Evolutionary conservation across 495 filamentous ascomycete species (phyloP).

Genomic region (Penicillium alfredii): DNA sequence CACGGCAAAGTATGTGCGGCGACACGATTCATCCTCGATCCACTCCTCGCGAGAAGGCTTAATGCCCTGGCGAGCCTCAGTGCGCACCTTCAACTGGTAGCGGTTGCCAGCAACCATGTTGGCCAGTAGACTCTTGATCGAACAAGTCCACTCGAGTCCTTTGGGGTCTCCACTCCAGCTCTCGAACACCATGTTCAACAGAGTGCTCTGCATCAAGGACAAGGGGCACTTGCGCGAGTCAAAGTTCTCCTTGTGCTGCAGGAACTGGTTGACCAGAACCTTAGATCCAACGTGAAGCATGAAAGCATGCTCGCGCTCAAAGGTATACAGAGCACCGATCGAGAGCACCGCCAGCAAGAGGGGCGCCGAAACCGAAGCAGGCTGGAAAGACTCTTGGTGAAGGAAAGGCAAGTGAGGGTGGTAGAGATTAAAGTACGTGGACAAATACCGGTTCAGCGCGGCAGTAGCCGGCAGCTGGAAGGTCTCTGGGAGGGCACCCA

Average conservation of each 20-base stretch:
- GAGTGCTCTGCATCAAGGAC: slow-evolving; percentile 93
- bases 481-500: slow-evolving; percentile 75
- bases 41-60: slow-evolving; percentile 80
- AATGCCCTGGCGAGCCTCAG: slow-evolving; percentile 75
- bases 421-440: slow-evolving; percentile 95
- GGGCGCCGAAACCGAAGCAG: slow-evolving; percentile 68
- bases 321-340: slow-evolving; percentile 93
- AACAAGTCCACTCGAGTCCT: slow-evolving; percentile 96
- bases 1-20: slow-evolving; percentile 96
- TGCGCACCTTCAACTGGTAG: slow-evolving; percentile 89
- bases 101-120: slow-evolving; percentile 98
- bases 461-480: slow-evolving; percentile 78
- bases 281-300: slow-evolving; percentile 98
- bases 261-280: slow-evolving; percentile 89
- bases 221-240: slow-evolving; percentile 97
- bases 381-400: slow-evolving; percentile 86
- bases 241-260: slow-evolving; percentile 97
- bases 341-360: slow-evolving; percentile 88
- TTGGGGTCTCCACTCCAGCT: slow-evolving; percentile 99
- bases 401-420: slow-evolving; percentile 96
- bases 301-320: slow-evolving; percentile 92
- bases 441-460: slow-evolving; percentile 80
- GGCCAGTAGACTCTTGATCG: slow-evolving; percentile 92
- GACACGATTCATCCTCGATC: slow-evolving; percentile 95
- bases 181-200: slow-evolving; percentile 98